Base-by-base conservation (phyloP, 805 yeast genomes). In the Blastobotrys mokoenaii region DNA sequence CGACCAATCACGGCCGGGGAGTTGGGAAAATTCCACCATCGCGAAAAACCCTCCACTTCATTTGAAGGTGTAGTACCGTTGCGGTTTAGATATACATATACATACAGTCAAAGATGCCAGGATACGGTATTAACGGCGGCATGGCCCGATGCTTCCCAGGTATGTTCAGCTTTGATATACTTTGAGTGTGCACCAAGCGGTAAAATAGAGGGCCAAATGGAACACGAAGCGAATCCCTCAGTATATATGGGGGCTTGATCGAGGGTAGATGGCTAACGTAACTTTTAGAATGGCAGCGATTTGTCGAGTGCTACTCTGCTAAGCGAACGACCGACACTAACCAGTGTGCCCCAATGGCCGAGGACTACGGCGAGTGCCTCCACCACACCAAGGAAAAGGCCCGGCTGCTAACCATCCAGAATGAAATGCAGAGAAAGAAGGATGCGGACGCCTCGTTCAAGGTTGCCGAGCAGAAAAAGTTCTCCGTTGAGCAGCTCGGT, bases 281-380 rank as follows among this genome's bases (percentile, higher is more conserved):
- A n/a, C n/a, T n/a, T n/a, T n/a, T 38, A 61, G 69, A 66, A 57
- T 67, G 70, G 70, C 76, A 71, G 55, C 60, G 62, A 45, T 71
- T 68, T 50, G 59, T 71, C 53, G 74, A 70, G 50, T 72, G 76
- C 59, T 69, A 67, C 59, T 64, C 75, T 11, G 63, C 67, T 42
- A 64, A 62, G 36, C 55, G 55, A 27, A 67, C 72, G 6, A 54
- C 58, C 32, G 62, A 62, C 44, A 62, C 66, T 22, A 46, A 51
- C 14, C 61, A 66, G 47, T 73, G 78, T 60, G 57, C 58, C 31
- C 66, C 67, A n/a, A 54, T 60, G 40, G 66, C 69, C 15, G 74
- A 67, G 44, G 77, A 73, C 55, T 73, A 72, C 62, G 57, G 62
- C 41, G 78, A 73, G 59, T 73, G 78, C 53, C 64, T 73, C 39